Conservation (phyloP, 441 rosid genomes). For the Brassica balearica region DNA sequence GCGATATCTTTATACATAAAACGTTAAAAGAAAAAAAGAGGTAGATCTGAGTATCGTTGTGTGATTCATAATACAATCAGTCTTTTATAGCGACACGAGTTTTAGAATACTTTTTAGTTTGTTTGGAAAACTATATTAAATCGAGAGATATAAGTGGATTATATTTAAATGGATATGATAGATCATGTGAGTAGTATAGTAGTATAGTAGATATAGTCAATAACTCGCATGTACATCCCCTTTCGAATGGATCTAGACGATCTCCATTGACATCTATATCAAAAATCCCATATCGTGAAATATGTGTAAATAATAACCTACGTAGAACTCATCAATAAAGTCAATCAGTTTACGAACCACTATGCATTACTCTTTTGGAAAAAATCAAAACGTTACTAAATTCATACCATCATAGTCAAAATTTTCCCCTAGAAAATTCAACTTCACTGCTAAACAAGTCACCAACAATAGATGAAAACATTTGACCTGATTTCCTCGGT, state of each 20-base stretch:
- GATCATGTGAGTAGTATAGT: background rate
- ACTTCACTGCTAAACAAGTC: background rate
- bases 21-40: background rate
- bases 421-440: background rate
- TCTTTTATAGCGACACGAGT: background rate
- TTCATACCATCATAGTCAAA: background rate
- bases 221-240: background rate
- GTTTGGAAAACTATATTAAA: background rate
- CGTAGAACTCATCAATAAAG: background rate
- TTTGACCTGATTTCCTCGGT: background rate
- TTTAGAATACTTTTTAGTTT: background rate
- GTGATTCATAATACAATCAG: background rate
- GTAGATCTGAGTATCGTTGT: background rate
- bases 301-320: background rate
- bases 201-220: background rate
- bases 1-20: background rate
- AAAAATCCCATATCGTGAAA: background rate
- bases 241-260: constrained; percentile 7
- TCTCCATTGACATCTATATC: background rate
- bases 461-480: background rate
- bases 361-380: background rate
- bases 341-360: background rate
- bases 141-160: background rate
- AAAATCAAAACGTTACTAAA: background rate
- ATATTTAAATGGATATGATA: background rate